Conservation (phyloP, 257 asterid genomes). For the Solanum gracilifrons region DNA sequence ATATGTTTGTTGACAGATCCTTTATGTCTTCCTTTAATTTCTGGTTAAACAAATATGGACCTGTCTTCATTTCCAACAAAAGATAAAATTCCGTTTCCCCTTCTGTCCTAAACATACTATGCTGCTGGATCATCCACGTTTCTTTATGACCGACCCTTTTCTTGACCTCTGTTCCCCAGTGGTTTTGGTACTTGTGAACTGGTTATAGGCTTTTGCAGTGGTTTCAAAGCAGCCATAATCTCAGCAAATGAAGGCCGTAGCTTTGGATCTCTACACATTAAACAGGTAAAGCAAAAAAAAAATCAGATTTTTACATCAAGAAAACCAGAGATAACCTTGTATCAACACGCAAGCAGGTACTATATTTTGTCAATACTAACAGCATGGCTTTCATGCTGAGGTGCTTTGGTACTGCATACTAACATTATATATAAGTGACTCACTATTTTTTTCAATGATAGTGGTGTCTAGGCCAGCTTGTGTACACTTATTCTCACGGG, state of each 20-base stretch:
- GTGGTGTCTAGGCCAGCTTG: background rate
- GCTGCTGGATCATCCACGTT: conserved; percentile 11
- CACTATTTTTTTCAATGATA: background rate
- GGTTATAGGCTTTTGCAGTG: conserved; percentile 63
- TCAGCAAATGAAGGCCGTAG: conserved; percentile 78
- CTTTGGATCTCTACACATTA: conserved; percentile 53
- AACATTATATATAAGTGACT: background rate
- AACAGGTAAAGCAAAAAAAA: background rate
- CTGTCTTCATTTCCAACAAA: conserved; percentile 6
- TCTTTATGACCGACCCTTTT: conserved; percentile 28
- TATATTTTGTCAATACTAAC: background rate
- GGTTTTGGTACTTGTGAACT: conserved; percentile 33
- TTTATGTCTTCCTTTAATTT: conserved; percentile 4
- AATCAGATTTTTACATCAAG: background rate
- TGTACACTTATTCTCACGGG: background rate
- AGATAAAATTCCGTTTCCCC: background rate
- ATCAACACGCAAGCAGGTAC: background rate
- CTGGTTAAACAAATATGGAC: background rate
- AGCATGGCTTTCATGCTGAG: background rate
- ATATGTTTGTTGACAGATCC: conserved; percentile 7
- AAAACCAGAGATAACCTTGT: background rate
- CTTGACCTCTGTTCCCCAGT: conserved; percentile 31
- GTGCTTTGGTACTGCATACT: background rate
- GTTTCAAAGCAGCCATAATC: conserved; percentile 83
- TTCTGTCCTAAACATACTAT: conserved; percentile 20